phyloP scores from a whole-genome alignment of 371 early-diverging fungal genomes.

The Syncephalastrum monosporum region DNA sequence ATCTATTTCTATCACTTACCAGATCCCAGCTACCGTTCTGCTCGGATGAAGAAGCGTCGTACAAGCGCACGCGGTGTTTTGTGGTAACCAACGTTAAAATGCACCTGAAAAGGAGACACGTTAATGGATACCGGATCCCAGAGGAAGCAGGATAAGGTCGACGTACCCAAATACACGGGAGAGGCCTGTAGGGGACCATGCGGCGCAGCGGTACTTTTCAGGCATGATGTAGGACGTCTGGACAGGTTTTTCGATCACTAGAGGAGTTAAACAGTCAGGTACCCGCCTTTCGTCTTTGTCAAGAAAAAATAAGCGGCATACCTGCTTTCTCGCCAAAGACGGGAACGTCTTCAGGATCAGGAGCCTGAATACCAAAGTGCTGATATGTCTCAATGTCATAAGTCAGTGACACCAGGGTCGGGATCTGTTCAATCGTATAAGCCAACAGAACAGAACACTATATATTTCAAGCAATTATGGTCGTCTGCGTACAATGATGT shows the following conservation, averaged over 20 bases:
- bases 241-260: slow-evolving; percentile 12
- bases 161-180: slow-evolving; percentile 22
- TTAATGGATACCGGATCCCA: not conserved
- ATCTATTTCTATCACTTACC: slow-evolving; percentile 5
- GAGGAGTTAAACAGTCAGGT: not conserved
- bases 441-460: not conserved
- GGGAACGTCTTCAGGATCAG: not conserved
- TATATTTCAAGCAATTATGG: not conserved
- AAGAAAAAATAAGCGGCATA: not conserved
- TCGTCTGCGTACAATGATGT: slow-evolving; percentile 26
- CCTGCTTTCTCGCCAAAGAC: slow-evolving; percentile 7
- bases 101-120: slow-evolving; percentile 14
- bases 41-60: slow-evolving; percentile 1
- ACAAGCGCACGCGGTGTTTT: slow-evolving; percentile 29
- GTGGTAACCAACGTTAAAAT: slow-evolving; percentile 31
- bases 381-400: slow-evolving; percentile 20
- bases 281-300: not conserved
- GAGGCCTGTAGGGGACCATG: slow-evolving; percentile 27
- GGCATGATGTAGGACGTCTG: slow-evolving; percentile 19
- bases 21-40: slow-evolving; percentile 21
- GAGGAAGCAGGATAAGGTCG: not conserved
- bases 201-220: slow-evolving; percentile 26
- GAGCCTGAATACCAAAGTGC: slow-evolving; percentile 11
- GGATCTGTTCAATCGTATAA: slow-evolving; percentile 20
- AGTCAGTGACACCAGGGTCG: slow-evolving; percentile 18